Base-by-base conservation (phyloP, 495 filamentous ascomycete genomes). In the Ramalina intermedia region DNA sequence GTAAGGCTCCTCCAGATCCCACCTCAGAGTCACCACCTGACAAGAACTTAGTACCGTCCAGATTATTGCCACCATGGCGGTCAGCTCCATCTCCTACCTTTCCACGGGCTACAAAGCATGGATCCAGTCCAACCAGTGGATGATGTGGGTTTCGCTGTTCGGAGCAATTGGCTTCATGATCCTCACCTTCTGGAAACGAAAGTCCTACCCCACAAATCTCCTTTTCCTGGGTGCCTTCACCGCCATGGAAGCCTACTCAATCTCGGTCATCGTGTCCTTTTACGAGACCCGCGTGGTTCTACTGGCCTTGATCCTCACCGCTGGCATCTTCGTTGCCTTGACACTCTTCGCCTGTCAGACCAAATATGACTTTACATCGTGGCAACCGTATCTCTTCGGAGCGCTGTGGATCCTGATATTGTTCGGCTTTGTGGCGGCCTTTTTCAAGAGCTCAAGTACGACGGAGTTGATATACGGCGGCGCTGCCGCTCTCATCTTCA, bases 281-380 rank as follows among this genome's bases (percentile, higher is more conserved):
- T 96, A 87, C 69, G 65, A 88, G 14, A 72, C 77, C 7, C 65
- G 66, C 36, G 82, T 96, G 58, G 93, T 98, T 8, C 71, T 98
- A 18, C 79, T 95, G 66, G 91, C 91, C 12, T 81, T 95, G 16
- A 63, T 94, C 50, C 78, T 99, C 40, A 99, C 91, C 0, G 78
- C 85, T 4, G 90, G 84, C 42, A 87, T 99, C 61, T 99, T 99
- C 66, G 69, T 95, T 40, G 89, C 82, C 40, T 74, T 99, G 39
- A 96, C 89, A 0, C 63, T 91, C 11, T 99, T 96, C 64, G 91
- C 91, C 26, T 93, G 89, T 78, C 91, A 99, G 67, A 87, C 85
- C 44, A 94, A 94, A 62, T 96, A 96, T 63, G 93, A 99, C 72
- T 96, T 99, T 66, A 96, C 88, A 0, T 75, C 74, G 43, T 94